These are phyloP conservation scores for Tothia fuscella DNA, from an alignment of 2,329 filamentous ascomycete species.

Conservation along the genomic window DNA sequence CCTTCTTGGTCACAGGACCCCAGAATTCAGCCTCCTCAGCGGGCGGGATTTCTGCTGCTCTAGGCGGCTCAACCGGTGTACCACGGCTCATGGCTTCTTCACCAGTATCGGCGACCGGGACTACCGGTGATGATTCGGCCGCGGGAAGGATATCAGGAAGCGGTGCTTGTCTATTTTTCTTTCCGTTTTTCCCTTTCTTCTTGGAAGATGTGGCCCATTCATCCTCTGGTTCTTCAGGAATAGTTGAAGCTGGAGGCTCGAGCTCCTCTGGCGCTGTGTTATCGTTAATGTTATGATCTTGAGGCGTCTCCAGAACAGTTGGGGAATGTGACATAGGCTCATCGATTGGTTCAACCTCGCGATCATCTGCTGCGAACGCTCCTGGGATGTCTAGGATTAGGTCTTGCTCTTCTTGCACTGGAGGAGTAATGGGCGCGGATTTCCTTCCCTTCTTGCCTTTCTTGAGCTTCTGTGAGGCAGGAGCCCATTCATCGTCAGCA, in stretches of 20 bases:
- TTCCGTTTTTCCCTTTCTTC: background rate
- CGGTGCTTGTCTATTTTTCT: background rate
- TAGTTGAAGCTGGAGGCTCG: too few species aligned
- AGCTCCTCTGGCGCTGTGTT: too few species aligned
- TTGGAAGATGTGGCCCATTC: background rate
- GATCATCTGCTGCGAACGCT: too few species aligned
- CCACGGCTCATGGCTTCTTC: too few species aligned
- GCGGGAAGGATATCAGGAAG: background rate
- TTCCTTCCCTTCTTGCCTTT: constrained; percentile 9
- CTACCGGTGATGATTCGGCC: too few species aligned
- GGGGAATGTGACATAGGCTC: too few species aligned
- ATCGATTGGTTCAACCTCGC: too few species aligned
- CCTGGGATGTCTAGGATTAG: too few species aligned
- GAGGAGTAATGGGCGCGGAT: background rate
- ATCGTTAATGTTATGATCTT: too few species aligned
- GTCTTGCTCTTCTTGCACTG: background rate
- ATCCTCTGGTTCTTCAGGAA: background rate
- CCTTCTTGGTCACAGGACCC: constrained; percentile 61
- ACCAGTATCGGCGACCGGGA: too few species aligned
- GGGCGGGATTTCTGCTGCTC: constrained; percentile 64
- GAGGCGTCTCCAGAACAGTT: too few species aligned
- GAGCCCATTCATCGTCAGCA: constrained; percentile 18
- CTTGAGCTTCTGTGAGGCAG: constrained; percentile 13
- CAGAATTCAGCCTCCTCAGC: constrained; percentile 65
- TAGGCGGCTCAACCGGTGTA: background rate